Evolutionary conservation across 2,329 filamentous ascomycete genomes (phyloP), one percentile per base, ranked within the genome.

Genomic region (Dendryphion nanum): DNA sequence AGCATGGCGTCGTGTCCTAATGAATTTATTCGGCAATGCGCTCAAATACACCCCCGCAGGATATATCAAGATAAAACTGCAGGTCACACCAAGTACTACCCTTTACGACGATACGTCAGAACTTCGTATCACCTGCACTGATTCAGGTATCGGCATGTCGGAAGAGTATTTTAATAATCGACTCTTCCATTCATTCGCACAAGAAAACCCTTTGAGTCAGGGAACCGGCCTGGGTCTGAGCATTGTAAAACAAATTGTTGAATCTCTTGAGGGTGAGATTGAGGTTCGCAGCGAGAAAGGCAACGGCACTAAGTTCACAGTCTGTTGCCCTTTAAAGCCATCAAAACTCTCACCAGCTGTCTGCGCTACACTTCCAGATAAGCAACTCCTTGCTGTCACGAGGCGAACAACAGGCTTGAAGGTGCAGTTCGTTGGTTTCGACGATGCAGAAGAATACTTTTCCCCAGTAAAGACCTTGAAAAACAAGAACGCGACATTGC

Each of bases 61-160:
- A 1, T 67, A 52, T 33, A 59, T 67, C 33, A 61, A 58, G 37
- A 51, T 67, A 7, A 63, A 63, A 32, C 55, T 68, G 7, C 56
- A 66, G 34, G 53, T 56, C 4, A 50, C 55, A 34, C 45, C 50
- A 15, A 55, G 45, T 15, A 30, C 35, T 4, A 46, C 42, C 10
- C 6, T 45, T 10, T 34, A 38, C 1, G 57, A 64, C 14, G 56
- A 60, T 5, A 44, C 45, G 23, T 50, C 53, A 18, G 57, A 64
- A 18, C 48, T 61, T 33, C 46, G 53, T 6, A 53, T 66, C 18
- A 62, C 57, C 2, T 57, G 67, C 5, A 55, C 54, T 13, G 65
- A 68, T 21, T 65, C 63, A 13, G 65, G 65, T n/a, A 64, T 64
- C 18, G 65, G 65, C 3, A 68, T 68, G 61, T 66, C 62, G 1